Conservation (phyloP, 176 grass and related monocot species). For the Thinopyrum elongatum region DNA sequence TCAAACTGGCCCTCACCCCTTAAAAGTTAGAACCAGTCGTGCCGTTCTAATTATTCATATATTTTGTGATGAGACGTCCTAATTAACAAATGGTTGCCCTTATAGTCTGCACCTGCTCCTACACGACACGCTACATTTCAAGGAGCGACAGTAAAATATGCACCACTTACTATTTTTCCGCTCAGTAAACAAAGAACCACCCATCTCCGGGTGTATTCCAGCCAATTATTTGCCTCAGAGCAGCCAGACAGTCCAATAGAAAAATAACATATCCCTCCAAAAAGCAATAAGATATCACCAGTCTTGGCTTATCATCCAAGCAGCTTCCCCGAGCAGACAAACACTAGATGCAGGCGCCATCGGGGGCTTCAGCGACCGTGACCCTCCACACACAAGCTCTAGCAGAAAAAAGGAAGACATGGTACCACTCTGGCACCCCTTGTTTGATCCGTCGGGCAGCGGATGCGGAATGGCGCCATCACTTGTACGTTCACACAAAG, state of each 20-base stretch:
- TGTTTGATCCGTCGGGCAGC: background rate
- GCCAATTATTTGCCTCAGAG: background rate
- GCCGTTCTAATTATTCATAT: too few species aligned
- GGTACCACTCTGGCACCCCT: background rate
- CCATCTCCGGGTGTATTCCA: background rate
- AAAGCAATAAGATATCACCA: background rate
- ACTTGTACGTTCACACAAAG: background rate
- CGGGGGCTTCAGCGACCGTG: background rate
- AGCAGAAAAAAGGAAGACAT: background rate
- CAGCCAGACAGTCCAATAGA: background rate
- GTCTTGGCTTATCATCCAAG: background rate
- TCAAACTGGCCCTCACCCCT: background rate
- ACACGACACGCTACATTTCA: too few species aligned
- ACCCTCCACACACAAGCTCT: background rate
- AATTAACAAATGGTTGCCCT: too few species aligned
- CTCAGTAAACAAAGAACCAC: background rate
- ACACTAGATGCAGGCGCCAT: background rate
- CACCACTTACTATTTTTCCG: background rate
- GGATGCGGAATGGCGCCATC: conserved; percentile 34
- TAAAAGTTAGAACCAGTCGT: background rate
- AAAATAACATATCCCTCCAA: background rate
- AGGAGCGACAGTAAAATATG: too few species aligned
- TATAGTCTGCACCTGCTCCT: too few species aligned
- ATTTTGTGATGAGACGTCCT: too few species aligned
- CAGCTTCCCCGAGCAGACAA: background rate